Conservation (phyloP, 371 early-diverging fungal species). For the Apophysomyces ossiformis region DNA sequence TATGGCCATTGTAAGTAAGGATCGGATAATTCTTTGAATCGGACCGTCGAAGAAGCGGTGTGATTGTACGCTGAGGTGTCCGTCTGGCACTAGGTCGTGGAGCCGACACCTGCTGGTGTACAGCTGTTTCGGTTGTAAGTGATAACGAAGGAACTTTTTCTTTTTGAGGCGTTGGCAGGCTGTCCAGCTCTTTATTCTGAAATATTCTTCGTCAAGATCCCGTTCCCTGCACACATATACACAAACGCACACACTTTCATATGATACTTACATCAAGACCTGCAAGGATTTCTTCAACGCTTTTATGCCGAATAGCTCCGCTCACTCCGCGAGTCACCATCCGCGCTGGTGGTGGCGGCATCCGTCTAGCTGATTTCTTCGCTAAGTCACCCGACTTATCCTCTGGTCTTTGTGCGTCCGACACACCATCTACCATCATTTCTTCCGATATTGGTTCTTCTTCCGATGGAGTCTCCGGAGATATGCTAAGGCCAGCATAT, state of each 20-base stretch:
- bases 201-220: background rate
- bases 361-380: constrained; percentile 31
- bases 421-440: background rate
- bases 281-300: constrained; percentile 62
- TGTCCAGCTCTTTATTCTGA: constrained; percentile 4
- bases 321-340: constrained; percentile 78
- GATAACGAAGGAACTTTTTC: constrained; percentile 9
- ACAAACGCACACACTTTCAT: background rate
- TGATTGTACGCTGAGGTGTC: constrained; percentile 31
- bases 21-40: constrained; percentile 40
- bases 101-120: background rate
- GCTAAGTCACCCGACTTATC: constrained; percentile 1
- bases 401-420: background rate
- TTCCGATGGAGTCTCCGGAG: background rate
- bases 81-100: constrained; percentile 3
- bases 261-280: constrained; percentile 46
- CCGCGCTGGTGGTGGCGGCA: constrained; percentile 66
- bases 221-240: background rate
- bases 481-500: background rate
- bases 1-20: constrained; percentile 49
- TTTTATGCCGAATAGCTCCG: constrained; percentile 66
- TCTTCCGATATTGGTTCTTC: background rate
- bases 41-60: constrained; percentile 26
- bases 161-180: constrained; percentile 1
- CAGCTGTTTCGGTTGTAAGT: background rate